Percentiles rank a stretch among this genome's conserved stretches.
These are phyloP conservation scores for Parasitella parasitica DNA, from an alignment of 371 early-diverging fungal genomes.

Conservation along the genomic window DNA sequence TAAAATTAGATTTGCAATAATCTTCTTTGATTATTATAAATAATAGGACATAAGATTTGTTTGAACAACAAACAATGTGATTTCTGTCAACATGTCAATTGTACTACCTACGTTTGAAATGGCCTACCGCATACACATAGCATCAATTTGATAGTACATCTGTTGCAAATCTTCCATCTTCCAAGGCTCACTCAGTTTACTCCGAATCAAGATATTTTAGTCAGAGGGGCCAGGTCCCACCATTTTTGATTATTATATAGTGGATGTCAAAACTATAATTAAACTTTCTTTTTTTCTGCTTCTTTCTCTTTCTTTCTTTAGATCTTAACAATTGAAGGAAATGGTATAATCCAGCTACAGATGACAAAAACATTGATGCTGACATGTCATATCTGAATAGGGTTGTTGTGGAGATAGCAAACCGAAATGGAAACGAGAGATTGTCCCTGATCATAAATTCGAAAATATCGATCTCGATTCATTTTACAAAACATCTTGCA, in stretches of 20 bases:
- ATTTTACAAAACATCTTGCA: constrained; percentile 57
- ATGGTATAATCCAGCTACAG: too few species aligned
- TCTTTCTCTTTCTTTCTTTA: not conserved
- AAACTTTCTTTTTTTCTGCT: not conserved
- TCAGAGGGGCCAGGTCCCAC: not conserved
- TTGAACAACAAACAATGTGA: not conserved
- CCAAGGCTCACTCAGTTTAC: not conserved
- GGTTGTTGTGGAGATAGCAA: constrained; percentile 25
- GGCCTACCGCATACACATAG: too few species aligned
- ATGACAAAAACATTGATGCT: too few species aligned
- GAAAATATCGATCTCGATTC: constrained; percentile 83
- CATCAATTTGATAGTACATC: too few species aligned
- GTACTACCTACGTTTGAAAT: not conserved
- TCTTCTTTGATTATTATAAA: not conserved
- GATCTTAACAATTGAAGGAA: not conserved
- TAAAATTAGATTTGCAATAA: not conserved
- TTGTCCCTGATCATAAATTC: constrained; percentile 82
- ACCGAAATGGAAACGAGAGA: constrained; percentile 79
- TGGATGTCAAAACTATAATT: not conserved
- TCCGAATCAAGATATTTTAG: too few species aligned
- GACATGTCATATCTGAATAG: not conserved
- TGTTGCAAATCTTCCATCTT: too few species aligned
- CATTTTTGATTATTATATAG: too few species aligned
- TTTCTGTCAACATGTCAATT: not conserved
- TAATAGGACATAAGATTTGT: not conserved